Evolutionary conservation across 352 stramenopile species (phyloP).

Genomic region (Pythium plurisporium): DNA sequence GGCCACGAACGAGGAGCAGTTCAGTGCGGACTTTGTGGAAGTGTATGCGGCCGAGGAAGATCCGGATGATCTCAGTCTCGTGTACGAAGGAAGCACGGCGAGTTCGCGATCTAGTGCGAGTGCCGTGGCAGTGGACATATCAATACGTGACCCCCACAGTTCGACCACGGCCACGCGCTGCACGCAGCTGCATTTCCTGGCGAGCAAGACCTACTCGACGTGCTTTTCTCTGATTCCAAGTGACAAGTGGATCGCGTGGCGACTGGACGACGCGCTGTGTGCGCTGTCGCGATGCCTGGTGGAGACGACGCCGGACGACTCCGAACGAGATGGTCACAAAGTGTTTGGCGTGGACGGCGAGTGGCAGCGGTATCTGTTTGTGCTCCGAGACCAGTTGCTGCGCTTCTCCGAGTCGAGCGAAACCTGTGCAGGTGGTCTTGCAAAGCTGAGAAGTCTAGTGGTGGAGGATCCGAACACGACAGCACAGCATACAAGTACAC

Average conservation of each 20-base stretch:
- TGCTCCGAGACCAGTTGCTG: constrained; percentile 48
- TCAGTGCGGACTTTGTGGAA: constrained; percentile 24
- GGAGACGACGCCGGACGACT: neutral
- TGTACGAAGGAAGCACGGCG: constrained; percentile 43
- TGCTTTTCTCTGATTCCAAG: constrained; percentile 40
- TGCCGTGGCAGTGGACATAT: no score
- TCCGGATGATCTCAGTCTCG: constrained; percentile 52
- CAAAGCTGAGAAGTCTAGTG: constrained; percentile 31
- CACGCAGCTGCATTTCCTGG: constrained; percentile 35
- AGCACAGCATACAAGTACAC: neutral
- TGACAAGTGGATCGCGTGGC: constrained; percentile 47
- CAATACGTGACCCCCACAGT: no score
- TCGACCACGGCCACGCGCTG: neutral
- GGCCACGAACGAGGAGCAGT: neutral
- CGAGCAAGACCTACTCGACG: constrained; percentile 40
- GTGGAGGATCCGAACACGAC: neutral
- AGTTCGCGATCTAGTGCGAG: neutral
- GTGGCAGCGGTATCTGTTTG: constrained; percentile 57
- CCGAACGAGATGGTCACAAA: neutral
- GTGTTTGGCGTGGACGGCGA: constrained; percentile 36
- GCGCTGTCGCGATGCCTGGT: constrained; percentile 11
- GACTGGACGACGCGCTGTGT: constrained; percentile 32
- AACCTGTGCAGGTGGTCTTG: constrained; percentile 20
- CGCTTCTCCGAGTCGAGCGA: constrained; percentile 30
- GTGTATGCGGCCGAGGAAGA: constrained; percentile 50